Conservation (phyloP, 2,329 filamentous ascomycete species). For the Keithomyces neogunnii region DNA sequence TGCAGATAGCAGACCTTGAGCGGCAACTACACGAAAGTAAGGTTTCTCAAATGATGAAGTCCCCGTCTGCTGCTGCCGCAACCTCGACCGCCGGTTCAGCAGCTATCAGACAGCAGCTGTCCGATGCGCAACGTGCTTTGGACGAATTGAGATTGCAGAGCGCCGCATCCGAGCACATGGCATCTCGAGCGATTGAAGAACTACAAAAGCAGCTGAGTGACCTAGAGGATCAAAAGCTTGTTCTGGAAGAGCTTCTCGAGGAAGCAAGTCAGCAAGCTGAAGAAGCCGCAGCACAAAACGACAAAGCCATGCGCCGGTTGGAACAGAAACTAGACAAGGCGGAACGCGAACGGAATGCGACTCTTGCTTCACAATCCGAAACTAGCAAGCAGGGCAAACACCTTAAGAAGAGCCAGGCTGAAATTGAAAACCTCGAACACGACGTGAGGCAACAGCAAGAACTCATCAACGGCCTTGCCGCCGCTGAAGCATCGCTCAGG, state of each 20-base stretch:
- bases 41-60: conserved; percentile 38
- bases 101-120: conserved; percentile 52
- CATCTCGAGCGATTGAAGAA: conserved; percentile 32
- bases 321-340: conserved; percentile 43
- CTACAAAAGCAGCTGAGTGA: conserved; percentile 48
- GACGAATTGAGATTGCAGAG: conserved; percentile 43
- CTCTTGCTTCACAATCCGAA: conserved; percentile 26
- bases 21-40: conserved; percentile 57
- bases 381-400: conserved; percentile 48
- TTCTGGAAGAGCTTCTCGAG: conserved; percentile 50
- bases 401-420: conserved; percentile 54
- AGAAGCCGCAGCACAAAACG: conserved; percentile 35
- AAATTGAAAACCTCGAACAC: conserved; percentile 61
- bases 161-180: conserved; percentile 42
- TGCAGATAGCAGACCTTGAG: conserved; percentile 58
- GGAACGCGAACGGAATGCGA: conserved; percentile 35
- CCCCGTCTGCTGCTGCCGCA: conserved; percentile 37
- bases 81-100: conserved; percentile 51
- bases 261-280: conserved; percentile 43
- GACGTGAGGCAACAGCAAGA: conserved; percentile 62
- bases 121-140: conserved; percentile 49
- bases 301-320: conserved; percentile 33
- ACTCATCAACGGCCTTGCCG: conserved; percentile 48
- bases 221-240: conserved; percentile 49
- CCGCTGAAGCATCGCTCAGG: conserved; percentile 51